phyloP scores from a whole-genome alignment of 2,329 filamentous ascomycete genomes.

The Lithohypha guttulata region DNA sequence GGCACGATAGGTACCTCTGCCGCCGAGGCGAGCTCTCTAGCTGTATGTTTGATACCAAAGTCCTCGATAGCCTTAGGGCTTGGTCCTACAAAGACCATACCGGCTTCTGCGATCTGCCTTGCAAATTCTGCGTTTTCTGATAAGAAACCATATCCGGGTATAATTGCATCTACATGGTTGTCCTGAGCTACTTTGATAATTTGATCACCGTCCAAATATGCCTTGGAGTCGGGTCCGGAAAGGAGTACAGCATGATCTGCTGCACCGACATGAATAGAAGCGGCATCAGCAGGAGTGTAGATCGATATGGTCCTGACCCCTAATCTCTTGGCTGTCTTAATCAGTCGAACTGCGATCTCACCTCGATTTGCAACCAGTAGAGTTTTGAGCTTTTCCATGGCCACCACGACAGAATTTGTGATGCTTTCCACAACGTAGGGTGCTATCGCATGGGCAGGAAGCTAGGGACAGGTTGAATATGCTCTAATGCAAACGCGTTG shows the following conservation, averaged over 20 bases:
- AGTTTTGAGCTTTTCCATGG: slow-evolving; percentile 35
- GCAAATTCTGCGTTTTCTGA: slow-evolving; percentile 55
- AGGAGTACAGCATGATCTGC: slow-evolving; percentile 46
- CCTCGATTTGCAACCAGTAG: slow-evolving; percentile 50
- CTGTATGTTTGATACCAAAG: slow-evolving; percentile 50
- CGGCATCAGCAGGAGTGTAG: slow-evolving; percentile 47
- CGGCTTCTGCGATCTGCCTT: slow-evolving; percentile 39
- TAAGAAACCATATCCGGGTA: slow-evolving; percentile 58
- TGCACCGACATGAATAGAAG: slow-evolving; percentile 42
- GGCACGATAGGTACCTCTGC: slow-evolving; percentile 47
- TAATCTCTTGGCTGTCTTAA: slow-evolving; percentile 35
- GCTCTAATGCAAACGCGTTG: too few relatives aligned
- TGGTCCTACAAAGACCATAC: slow-evolving; percentile 51
- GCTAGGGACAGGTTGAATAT: too few relatives aligned
- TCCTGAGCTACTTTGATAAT: slow-evolving; percentile 42
- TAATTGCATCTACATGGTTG: slow-evolving; percentile 45
- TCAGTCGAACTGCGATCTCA: slow-evolving; percentile 47
- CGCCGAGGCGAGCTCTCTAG: slow-evolving; percentile 42
- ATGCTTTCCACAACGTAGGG: too few relatives aligned
- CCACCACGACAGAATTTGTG: background rate
- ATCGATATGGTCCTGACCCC: slow-evolving; percentile 45
- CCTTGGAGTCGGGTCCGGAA: slow-evolving; percentile 36
- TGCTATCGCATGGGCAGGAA: too few relatives aligned
- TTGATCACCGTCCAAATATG: slow-evolving; percentile 31
- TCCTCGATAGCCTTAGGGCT: slow-evolving; percentile 42